These are phyloP conservation scores for Imleria badia DNA, from an alignment of 768 basidiomycete genomes.

Conservation along the genomic window DNA sequence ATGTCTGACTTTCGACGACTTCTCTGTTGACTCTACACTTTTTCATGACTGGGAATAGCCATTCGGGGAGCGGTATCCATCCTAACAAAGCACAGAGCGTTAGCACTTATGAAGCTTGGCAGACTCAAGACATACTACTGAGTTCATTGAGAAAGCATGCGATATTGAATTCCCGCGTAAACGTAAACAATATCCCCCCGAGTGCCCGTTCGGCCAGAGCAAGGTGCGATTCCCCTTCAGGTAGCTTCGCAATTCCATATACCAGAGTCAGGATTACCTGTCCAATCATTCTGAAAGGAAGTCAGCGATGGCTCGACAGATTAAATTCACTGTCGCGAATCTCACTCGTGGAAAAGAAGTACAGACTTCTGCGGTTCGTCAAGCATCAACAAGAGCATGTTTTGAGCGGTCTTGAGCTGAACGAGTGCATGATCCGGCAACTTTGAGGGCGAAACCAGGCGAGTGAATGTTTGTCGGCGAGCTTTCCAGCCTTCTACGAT, in stretches of 20 bases:
- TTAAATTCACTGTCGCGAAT: not conserved
- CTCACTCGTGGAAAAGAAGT: not conserved
- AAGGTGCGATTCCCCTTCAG: slow-evolving; percentile 1
- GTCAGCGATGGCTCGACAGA: not conserved
- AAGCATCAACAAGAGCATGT: not conserved
- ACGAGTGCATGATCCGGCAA: slow-evolving; percentile 2
- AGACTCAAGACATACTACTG: not conserved
- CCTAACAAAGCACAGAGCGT: not conserved
- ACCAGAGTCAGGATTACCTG: slow-evolving; percentile 2
- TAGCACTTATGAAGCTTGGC: not conserved
- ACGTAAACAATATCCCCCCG: slow-evolving; percentile 7
- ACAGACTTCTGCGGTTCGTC: not conserved
- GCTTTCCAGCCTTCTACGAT: slow-evolving; percentile 2
- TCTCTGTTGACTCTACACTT: not conserved
- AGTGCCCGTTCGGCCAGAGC: slow-evolving; percentile 1
- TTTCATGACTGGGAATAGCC: not conserved
- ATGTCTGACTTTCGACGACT: slow-evolving; percentile 3
- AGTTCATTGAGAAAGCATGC: slow-evolving; percentile 4
- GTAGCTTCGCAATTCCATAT: not conserved
- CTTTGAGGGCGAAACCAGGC: not conserved
- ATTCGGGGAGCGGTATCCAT: not conserved
- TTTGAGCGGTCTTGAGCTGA: not conserved
- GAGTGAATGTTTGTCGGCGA: slow-evolving; percentile 1
- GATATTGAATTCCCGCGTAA: slow-evolving; percentile 1
- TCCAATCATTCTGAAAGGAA: slow-evolving; percentile 1